A percentile compares a stretch with the other conserved stretches of the same genome.
Evolutionary conservation across 2,329 filamentous ascomycete genomes (phyloP).

Genomic region (Cladosporium velox): DNA sequence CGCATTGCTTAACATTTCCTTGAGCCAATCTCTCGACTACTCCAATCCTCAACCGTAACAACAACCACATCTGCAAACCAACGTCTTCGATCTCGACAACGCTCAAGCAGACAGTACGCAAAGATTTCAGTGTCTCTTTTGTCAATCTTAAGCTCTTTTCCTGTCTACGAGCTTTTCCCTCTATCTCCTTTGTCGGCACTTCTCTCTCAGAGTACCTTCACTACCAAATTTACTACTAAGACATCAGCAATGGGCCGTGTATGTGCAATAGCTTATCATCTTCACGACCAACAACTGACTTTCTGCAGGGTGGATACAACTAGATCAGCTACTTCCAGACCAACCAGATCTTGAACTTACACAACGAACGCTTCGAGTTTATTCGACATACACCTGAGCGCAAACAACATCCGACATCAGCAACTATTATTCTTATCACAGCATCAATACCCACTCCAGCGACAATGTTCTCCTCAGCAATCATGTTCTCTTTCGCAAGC

Average conservation of each 20-base stretch:
- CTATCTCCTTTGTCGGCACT: constrained; percentile 6
- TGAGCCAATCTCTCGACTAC: constrained; percentile 14
- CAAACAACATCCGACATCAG: constrained; percentile 15
- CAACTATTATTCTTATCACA: constrained; percentile 22
- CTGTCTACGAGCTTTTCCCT: constrained; percentile 3
- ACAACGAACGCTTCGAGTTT: background rate
- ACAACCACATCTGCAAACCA: background rate
- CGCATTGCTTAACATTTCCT: constrained; percentile 16
- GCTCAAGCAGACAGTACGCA: constrained; percentile 14
- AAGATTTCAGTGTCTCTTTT: constrained; percentile 21
- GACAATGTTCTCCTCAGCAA: constrained; percentile 15
- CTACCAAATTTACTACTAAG: constrained; percentile 2
- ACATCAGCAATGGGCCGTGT: constrained; percentile 20
- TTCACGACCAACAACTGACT: background rate
- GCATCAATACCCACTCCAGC: background rate
- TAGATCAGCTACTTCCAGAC: constrained; percentile 22
- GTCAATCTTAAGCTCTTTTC: constrained; percentile 16
- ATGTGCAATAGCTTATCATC: constrained; percentile 1
- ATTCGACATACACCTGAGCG: constrained; percentile 19
- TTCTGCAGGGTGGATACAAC: constrained; percentile 20
- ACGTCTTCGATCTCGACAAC: constrained; percentile 9
- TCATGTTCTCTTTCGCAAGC: constrained; percentile 4
- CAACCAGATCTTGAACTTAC: background rate
- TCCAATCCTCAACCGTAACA: constrained; percentile 21
- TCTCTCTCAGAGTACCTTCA: background rate